A percentile compares a stretch with the other conserved stretches of the same genome.
phyloP scores from a whole-genome alignment of 192 early-diverging fungal genomes.

The Coemansia sp. region DNA sequence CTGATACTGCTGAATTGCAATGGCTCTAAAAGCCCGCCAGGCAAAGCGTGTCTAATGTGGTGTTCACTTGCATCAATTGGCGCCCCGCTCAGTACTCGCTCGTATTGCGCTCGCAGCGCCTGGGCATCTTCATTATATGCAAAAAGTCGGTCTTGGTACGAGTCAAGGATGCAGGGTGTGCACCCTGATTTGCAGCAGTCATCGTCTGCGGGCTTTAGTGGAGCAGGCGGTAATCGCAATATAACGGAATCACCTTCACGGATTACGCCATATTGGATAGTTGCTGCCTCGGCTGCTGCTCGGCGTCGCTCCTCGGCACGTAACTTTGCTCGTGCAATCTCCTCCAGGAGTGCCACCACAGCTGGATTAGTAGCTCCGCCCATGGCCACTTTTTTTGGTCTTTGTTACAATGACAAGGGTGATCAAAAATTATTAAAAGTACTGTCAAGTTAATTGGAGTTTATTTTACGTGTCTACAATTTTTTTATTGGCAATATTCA shows the following conservation, averaged over 20 bases:
- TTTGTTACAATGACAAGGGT: not conserved
- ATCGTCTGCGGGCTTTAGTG: conserved; percentile 17
- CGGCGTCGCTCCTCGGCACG: conserved; percentile 22
- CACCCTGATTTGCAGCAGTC: conserved; percentile 54
- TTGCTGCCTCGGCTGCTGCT: not conserved
- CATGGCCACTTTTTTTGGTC: not conserved
- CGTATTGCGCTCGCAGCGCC: conserved; percentile 23
- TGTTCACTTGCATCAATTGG: not conserved
- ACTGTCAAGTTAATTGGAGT: too few relatives aligned
- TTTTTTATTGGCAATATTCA: not conserved
- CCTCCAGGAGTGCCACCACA: conserved; percentile 25
- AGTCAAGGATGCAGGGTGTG: conserved; percentile 51
- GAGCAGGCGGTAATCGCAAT: conserved; percentile 32
- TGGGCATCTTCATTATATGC: conserved; percentile 6
- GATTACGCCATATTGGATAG: conserved; percentile 13
- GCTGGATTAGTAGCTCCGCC: conserved; percentile 26
- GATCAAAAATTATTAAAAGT: not conserved
- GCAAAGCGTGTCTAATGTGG: conserved; percentile 7
- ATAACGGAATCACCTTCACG: not conserved
- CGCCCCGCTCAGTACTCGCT: conserved; percentile 11
- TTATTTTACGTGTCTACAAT: not conserved
- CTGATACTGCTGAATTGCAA: conserved; percentile 19
- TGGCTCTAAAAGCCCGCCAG: conserved; percentile 23
- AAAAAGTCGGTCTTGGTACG: conserved; percentile 27
- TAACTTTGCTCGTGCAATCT: conserved; percentile 35